phyloP scores from a whole-genome alignment of 345 rosid genomes.

The Camelina hispida region DNA sequence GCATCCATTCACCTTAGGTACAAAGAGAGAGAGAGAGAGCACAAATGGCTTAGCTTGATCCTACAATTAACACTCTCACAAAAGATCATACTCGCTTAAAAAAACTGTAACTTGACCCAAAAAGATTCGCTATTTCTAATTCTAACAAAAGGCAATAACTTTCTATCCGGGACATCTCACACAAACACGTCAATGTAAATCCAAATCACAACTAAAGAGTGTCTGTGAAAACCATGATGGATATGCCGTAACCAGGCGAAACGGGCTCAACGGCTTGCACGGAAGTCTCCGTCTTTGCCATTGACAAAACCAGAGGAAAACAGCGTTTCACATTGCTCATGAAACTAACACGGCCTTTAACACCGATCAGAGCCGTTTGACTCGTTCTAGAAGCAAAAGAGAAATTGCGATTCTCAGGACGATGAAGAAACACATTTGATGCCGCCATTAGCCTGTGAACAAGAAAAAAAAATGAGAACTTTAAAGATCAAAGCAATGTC shows the following conservation, averaged over 20 bases:
- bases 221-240: constrained; percentile 50
- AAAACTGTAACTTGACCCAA: background rate
- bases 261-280: constrained; percentile 12
- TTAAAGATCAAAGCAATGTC: background rate
- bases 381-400: constrained; percentile 21
- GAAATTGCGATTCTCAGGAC: background rate
- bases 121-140: constrained; percentile 1
- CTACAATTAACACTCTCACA: background rate
- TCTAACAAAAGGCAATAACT: constrained; percentile 15
- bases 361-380: constrained; percentile 8
- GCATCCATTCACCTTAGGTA: constrained; percentile 75
- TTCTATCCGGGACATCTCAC: constrained; percentile 1
- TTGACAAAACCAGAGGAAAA: constrained; percentile 39
- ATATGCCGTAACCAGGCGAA: constrained; percentile 40
- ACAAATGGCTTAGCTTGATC: background rate
- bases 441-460: constrained; percentile 41
- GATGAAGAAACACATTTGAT: constrained; percentile 31
- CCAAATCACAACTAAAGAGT: background rate
- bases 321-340: background rate
- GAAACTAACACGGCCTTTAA: constrained; percentile 20
- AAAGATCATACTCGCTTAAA: background rate
- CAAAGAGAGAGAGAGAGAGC: background rate
- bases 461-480: background rate
- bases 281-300: constrained; percentile 43
- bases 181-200: constrained; percentile 7